Evolutionary conservation across 768 basidiomycete genomes (phyloP).

Genomic region (Podaxis pistillaris): DNA sequence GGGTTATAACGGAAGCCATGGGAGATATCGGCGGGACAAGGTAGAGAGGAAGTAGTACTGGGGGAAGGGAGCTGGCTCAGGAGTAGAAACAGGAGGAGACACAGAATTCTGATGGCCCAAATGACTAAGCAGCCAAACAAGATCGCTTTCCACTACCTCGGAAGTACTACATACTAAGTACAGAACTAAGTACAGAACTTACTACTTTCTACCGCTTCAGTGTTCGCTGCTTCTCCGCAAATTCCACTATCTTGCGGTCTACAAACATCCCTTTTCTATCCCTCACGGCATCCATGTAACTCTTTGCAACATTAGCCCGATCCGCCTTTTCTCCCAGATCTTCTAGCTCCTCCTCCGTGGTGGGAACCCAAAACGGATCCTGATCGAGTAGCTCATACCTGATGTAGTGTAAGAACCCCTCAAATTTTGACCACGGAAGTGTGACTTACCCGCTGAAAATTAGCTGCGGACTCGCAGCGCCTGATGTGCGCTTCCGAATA

Average conservation of each 20-base stretch:
- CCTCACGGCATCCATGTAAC: constrained; percentile 88
- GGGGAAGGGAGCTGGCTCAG: constrained; percentile 1
- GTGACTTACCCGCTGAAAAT: constrained; percentile 88
- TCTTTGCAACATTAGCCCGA: constrained; percentile 87
- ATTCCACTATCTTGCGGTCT: constrained; percentile 91
- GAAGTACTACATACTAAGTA: background rate
- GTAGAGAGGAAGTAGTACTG: background rate
- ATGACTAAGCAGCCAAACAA: constrained; percentile 14
- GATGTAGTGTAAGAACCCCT: constrained; percentile 7
- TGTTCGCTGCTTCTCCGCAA: constrained; percentile 97
- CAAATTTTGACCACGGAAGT: background rate
- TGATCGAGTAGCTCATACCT: constrained; percentile 92
- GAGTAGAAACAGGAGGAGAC: constrained; percentile 2
- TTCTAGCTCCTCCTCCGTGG: constrained; percentile 94
- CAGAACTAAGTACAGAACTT: background rate
- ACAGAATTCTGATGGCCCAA: constrained; percentile 6
- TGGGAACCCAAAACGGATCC: constrained; percentile 98
- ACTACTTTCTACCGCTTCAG: constrained; percentile 50
- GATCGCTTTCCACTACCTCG: background rate
- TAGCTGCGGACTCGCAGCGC: constrained; percentile 95
- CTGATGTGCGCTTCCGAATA: constrained; percentile 93
- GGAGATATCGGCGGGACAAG: background rate
- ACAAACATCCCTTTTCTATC: constrained; percentile 95
- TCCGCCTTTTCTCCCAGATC: constrained; percentile 97
- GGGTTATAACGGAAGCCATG: constrained; percentile 6